Evolutionary conservation across 2,329 filamentous ascomycete species (phyloP).

Genomic region (Sclerotinia nivalis): DNA sequence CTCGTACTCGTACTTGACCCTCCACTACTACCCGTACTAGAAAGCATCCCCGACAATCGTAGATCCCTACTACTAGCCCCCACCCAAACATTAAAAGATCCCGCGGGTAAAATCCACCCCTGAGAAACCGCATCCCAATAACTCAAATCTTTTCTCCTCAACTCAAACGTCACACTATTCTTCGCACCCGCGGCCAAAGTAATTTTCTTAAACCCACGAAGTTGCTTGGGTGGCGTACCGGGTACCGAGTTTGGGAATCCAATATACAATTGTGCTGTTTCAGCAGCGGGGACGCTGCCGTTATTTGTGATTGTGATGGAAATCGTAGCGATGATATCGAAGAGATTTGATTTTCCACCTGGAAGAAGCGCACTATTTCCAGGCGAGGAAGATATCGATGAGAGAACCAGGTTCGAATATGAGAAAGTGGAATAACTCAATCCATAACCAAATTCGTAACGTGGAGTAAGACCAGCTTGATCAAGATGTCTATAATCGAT

Average conservation of each 20-base stretch:
- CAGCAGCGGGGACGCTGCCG: not conserved
- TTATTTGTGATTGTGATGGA: not conserved
- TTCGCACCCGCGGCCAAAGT: conserved; percentile 50
- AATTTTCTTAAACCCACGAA: conserved; percentile 65
- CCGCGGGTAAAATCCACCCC: conserved; percentile 53
- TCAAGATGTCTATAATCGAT: conserved; percentile 58
- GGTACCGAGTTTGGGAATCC: conserved; percentile 44
- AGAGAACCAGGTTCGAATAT: conserved; percentile 31
- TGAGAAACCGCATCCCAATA: conserved; percentile 62
- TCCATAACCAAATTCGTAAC: conserved; percentile 50
- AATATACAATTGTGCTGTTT: conserved; percentile 23
- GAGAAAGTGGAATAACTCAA: conserved; percentile 58
- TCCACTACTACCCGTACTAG: not conserved
- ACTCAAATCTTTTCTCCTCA: conserved; percentile 51
- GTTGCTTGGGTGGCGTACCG: conserved; percentile 53
- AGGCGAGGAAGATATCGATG: conserved; percentile 21
- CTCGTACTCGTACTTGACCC: not conserved
- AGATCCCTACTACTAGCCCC: conserved; percentile 37
- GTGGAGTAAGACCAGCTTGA: conserved; percentile 41
- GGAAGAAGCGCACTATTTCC: conserved; percentile 14
- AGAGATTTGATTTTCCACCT: conserved; percentile 7
- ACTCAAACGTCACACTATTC: conserved; percentile 47
- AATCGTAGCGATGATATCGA: not conserved
- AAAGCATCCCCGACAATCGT: conserved; percentile 29
- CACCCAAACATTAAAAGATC: conserved; percentile 31